Evolutionary conservation across 352 stramenopile species (phyloP), one percentile per base, ranked within the genome.

Genomic region (Pythium insidiosum): DNA sequence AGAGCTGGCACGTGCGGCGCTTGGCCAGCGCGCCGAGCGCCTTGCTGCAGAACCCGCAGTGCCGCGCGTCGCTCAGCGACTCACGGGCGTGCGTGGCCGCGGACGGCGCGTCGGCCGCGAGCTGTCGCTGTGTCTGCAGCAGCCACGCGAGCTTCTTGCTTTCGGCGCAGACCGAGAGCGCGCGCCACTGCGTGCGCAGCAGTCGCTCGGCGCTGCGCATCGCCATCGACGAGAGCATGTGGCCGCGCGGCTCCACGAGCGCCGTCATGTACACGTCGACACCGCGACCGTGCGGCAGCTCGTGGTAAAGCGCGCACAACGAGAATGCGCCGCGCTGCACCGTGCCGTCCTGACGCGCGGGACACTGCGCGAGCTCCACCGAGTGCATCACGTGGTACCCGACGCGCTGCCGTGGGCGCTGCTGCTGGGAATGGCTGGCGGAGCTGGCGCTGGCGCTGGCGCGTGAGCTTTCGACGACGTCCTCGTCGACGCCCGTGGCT

Each of bases 361-460:
- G 24, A 20, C 33, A 61, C 22, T 55, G 33, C 13, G 53, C 51
- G 4, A 66, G 48, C 22, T 72, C 58, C 2, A 78, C 44, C 36
- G 67, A 75, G 46, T 79, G 64, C 61, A 73, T 63, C 11, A 75
- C 44, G 40, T 75, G 67, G 53, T 66, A 79, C 23, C 64, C 63
- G 3, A 79, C 40, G 20, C 55, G 58, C 33, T n/a, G n/a, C n/a
- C n/a, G n/a, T 75, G 58, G 37, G 55, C 58, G 38, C 31, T 65
- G 13, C 50, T 47, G 19, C 53, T 42, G n/a, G n/a, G n/a, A n/a
- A n/a, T n/a, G n/a, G n/a, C 22, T 52, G 44, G 13, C 43, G 47
- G 2, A 55, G n/a, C 34, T 66, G 34, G n/a, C n/a, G n/a, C n/a
- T n/a, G n/a, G n/a, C n/a, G n/a, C n/a, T n/a, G n/a, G n/a, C n/a